Base-by-base conservation (phyloP, 1,284 basidiomycete genomes). In the Pseudozyma sp. region DNA sequence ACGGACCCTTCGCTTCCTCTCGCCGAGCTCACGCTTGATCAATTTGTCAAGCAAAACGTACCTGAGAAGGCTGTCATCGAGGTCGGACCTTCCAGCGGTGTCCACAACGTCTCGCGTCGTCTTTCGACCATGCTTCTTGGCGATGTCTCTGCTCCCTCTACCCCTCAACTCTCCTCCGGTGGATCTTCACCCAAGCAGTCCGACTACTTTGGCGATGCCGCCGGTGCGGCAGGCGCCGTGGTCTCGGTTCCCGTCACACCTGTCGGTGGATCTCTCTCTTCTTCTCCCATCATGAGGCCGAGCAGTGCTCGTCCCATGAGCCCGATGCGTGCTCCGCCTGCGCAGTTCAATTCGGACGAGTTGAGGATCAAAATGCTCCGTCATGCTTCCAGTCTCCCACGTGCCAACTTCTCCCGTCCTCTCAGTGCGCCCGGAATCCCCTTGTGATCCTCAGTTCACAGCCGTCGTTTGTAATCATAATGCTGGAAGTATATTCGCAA, bases 351-450 rank as follows among this genome's bases (percentile, higher is more conserved):
- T 47, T 56, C 56, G 48, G 63, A 61, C 33, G 63, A 71, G 46
- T 63, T 71, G 31, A 59, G 68, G 39, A 58, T 62, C 54, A 71
- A 66, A 50, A 71, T 71, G 68, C 68, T 71, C 29, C 68, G 62
- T 19, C 68, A 71, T 58, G 57, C 62, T 16, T 54, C 49, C 33
- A 60, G 46, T 31, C 58, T 57, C 29, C 57, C 53, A 35, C 57
- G 62, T 5, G 30, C 57, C 49, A 61, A 62, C 63, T 71, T 54
- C 14, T 52, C 45, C 4, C 49, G 68, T 5, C 68, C 68, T 6
- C 47, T 71, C 54, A 66, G 43, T 34, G 68, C 68, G 11, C 68
- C 68, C 5, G 68, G 68, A 33, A 55, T 65, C 24, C 68, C 68
- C 33, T 24, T 24, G 24, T 24, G 24, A 24, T 24, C 24, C 24